phyloP scores from a whole-genome alignment of 768 basidiomycete genomes.

The Boletellus ananas region DNA sequence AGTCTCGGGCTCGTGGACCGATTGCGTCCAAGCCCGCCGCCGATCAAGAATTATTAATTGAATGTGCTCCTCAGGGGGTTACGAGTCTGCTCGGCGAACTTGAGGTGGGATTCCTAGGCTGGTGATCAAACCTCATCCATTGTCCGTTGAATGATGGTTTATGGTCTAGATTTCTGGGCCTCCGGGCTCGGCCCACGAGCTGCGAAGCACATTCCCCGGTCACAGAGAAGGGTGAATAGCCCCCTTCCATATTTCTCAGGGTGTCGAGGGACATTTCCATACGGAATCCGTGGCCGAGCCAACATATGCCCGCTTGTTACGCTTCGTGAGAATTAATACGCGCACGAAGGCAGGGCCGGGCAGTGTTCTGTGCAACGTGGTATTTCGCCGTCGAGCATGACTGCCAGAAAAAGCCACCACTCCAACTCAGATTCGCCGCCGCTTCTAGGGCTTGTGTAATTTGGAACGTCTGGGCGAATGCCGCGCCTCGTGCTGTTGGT shows the following conservation, averaged over 20 bases:
- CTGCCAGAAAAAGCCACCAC: background rate
- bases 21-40: background rate
- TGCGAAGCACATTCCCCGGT: background rate
- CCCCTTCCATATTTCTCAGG: background rate
- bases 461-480: background rate
- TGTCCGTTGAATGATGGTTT: background rate
- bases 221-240: background rate
- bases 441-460: background rate
- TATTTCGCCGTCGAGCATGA: background rate
- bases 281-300: background rate
- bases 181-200: background rate
- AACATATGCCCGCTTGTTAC: background rate
- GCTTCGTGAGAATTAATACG: background rate
- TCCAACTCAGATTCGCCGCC: background rate
- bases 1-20: background rate
- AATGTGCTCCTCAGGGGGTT: conserved; percentile 2
- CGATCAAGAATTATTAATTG: background rate
- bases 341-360: background rate
- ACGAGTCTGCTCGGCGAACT: background rate
- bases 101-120: background rate
- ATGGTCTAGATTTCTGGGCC: background rate
- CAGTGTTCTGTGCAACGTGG: background rate
- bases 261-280: background rate
- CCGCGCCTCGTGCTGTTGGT: conserved; percentile 1
- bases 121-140: background rate